These are phyloP conservation scores for Fraxinus xanthoxyloides DNA, from an alignment of 305 asterid species.

Conservation along the genomic window DNA sequence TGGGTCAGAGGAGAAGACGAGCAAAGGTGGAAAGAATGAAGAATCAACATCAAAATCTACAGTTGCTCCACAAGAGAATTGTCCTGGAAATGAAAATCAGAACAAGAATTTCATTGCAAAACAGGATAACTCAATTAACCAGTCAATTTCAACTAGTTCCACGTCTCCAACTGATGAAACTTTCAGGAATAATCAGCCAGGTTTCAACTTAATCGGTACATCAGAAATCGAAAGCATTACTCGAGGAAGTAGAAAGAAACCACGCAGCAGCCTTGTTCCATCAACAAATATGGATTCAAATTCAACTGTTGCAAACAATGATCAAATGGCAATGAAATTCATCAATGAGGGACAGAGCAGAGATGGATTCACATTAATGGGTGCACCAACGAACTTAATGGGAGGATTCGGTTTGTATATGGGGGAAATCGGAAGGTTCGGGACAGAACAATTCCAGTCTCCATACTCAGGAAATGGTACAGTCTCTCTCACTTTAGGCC, in stretches of 20 bases:
- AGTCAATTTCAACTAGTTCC: constrained; percentile 21
- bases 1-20: constrained; percentile 46
- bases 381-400: constrained; percentile 75
- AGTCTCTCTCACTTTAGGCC: constrained; percentile 82
- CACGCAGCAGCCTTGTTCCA: constrained; percentile 22
- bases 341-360: constrained; percentile 50
- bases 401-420: constrained; percentile 89
- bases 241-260: constrained; percentile 70
- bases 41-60: constrained; percentile 57
- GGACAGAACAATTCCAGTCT: constrained; percentile 60
- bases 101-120: constrained; percentile 32
- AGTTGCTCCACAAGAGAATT: constrained; percentile 29
- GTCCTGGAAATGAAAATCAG: constrained; percentile 35
- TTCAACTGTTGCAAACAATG: constrained; percentile 24
- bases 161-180: constrained; percentile 38
- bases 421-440: constrained; percentile 68
- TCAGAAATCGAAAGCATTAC: constrained; percentile 58
- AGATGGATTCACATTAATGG: constrained; percentile 64
- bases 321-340: constrained; percentile 46
- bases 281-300: constrained; percentile 33
- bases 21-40: constrained; percentile 50
- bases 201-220: constrained; percentile 61
- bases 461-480: constrained; percentile 59
- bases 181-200: constrained; percentile 35
- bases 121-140: constrained; percentile 29